These are phyloP conservation scores for Macrotyloma uniflorum DNA, from an alignment of 306 rosid species.

Conservation along the genomic window DNA sequence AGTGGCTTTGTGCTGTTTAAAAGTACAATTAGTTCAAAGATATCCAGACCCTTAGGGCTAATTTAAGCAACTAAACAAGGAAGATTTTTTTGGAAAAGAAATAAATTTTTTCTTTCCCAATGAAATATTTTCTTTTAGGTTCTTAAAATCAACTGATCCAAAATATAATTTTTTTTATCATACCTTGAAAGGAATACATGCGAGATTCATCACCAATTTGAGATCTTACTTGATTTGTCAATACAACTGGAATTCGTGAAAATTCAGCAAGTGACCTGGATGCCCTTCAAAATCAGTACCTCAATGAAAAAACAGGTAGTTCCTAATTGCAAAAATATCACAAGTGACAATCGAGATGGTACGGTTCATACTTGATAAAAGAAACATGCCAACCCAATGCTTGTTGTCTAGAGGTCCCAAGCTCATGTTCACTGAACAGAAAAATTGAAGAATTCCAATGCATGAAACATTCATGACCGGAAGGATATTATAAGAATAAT, in stretches of 20 bases:
- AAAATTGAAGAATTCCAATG: constrained; percentile 23
- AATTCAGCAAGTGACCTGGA: constrained; percentile 89
- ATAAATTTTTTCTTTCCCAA: not conserved
- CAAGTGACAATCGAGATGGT: not conserved
- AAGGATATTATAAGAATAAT: constrained; percentile 21
- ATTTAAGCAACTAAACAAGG: not conserved
- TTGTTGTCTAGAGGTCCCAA: constrained; percentile 65
- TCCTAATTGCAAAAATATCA: constrained; percentile 32
- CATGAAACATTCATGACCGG: constrained; percentile 27
- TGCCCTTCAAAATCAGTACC: constrained; percentile 31
- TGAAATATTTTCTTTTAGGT: not conserved
- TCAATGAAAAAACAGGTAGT: constrained; percentile 27
- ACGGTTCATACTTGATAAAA: constrained; percentile 73
- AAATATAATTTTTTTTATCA: constrained; percentile 34
- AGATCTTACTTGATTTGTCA: constrained; percentile 95
- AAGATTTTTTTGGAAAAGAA: not conserved
- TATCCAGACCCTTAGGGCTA: not conserved
- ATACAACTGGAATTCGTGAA: constrained; percentile 86
- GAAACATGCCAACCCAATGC: constrained; percentile 89
- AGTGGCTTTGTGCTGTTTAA: constrained; percentile 50
- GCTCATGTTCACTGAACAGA: constrained; percentile 65
- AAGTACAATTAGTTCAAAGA: constrained; percentile 21
- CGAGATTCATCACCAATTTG: constrained; percentile 65
- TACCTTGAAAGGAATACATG: constrained; percentile 87
- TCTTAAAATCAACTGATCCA: not conserved